A percentile compares a stretch with the other conserved stretches of the same genome.
Conservation (phyloP, 1,284 basidiomycete species). For the Rhodotorula sp. region DNA sequence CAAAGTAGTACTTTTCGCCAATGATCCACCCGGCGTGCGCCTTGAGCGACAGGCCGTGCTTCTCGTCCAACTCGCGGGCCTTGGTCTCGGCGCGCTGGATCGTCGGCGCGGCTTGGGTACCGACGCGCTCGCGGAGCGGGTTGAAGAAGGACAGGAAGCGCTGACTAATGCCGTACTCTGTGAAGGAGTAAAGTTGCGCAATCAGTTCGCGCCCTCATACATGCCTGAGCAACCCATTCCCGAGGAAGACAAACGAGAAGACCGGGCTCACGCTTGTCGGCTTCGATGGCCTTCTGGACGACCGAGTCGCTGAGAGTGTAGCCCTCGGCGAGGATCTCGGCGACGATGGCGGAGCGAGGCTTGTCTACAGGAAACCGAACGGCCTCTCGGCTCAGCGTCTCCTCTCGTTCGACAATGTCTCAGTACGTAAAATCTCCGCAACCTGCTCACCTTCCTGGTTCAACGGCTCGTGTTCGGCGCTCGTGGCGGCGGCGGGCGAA, state of each 20-base stretch:
- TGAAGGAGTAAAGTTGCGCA: too few relatives aligned
- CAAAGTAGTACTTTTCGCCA: slow-evolving; percentile 64
- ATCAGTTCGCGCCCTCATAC: too few relatives aligned
- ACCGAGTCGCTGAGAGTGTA: slow-evolving; percentile 76
- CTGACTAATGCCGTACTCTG: slow-evolving; percentile 79
- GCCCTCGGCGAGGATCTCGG: slow-evolving; percentile 84
- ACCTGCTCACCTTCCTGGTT: slow-evolving; percentile 58
- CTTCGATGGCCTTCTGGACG: slow-evolving; percentile 78
- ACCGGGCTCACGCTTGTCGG: slow-evolving; percentile 64
- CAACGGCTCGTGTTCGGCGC: slow-evolving; percentile 51
- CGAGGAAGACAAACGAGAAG: background rate
- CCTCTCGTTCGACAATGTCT: too few relatives aligned
- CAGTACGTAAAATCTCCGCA: background rate
- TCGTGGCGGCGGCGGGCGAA: slow-evolving; percentile 21
- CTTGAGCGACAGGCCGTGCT: slow-evolving; percentile 68
- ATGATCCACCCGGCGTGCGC: slow-evolving; percentile 57
- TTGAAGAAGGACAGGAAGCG: slow-evolving; percentile 77
- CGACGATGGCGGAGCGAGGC: slow-evolving; percentile 76
- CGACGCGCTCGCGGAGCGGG: slow-evolving; percentile 63
- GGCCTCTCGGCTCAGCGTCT: background rate
- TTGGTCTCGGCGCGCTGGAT: slow-evolving; percentile 62
- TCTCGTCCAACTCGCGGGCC: slow-evolving; percentile 72
- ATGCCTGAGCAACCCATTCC: too few relatives aligned
- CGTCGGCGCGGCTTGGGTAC: slow-evolving; percentile 60
- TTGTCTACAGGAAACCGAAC: slow-evolving; percentile 50